Evolutionary conservation across 2,329 filamentous ascomycete genomes (phyloP).

Genomic region (Rosellinia necatrix): DNA sequence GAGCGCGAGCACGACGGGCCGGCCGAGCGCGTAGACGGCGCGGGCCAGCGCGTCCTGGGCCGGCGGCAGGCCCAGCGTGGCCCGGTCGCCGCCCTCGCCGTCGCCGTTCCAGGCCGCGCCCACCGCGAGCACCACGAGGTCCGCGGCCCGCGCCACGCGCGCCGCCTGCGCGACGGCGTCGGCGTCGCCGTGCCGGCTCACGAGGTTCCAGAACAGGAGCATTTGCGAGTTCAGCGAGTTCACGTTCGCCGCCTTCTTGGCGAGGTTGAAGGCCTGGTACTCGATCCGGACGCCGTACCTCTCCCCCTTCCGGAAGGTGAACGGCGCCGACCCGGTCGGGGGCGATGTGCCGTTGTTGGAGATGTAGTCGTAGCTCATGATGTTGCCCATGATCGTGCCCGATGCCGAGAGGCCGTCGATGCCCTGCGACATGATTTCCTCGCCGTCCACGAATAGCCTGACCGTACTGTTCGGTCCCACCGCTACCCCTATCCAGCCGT

Average conservation of each 20-base stretch:
- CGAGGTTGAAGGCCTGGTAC: slow-evolving; percentile 48
- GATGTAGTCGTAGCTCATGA: slow-evolving; percentile 45
- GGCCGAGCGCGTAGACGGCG: slow-evolving; percentile 45
- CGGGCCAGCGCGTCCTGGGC: slow-evolving; percentile 45
- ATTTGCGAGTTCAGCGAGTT: slow-evolving; percentile 49
- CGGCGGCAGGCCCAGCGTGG: slow-evolving; percentile 43
- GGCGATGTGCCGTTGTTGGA: slow-evolving; percentile 43
- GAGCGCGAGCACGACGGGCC: slow-evolving; percentile 48
- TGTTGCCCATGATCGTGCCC: slow-evolving; percentile 47
- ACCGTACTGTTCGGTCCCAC: slow-evolving; percentile 47
- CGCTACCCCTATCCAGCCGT: slow-evolving; percentile 50
- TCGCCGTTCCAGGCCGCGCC: slow-evolving; percentile 52
- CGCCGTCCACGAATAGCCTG: slow-evolving; percentile 44
- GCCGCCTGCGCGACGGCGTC: slow-evolving; percentile 42
- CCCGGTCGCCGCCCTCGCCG: slow-evolving; percentile 49
- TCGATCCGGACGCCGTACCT: slow-evolving; percentile 46
- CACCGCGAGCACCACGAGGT: slow-evolving; percentile 46
- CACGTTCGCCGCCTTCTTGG: slow-evolving; percentile 46
- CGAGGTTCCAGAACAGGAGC: slow-evolving; percentile 51
- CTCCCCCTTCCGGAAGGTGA: slow-evolving; percentile 44
- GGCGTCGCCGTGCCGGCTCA: slow-evolving; percentile 41
- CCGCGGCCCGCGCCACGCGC: slow-evolving; percentile 42
- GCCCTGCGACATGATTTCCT: slow-evolving; percentile 37
- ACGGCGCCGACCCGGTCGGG: slow-evolving; percentile 44
- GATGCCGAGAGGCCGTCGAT: slow-evolving; percentile 31